Conservation (phyloP, 352 stramenopile genomes). For the Phytophthora kernoviae region DNA sequence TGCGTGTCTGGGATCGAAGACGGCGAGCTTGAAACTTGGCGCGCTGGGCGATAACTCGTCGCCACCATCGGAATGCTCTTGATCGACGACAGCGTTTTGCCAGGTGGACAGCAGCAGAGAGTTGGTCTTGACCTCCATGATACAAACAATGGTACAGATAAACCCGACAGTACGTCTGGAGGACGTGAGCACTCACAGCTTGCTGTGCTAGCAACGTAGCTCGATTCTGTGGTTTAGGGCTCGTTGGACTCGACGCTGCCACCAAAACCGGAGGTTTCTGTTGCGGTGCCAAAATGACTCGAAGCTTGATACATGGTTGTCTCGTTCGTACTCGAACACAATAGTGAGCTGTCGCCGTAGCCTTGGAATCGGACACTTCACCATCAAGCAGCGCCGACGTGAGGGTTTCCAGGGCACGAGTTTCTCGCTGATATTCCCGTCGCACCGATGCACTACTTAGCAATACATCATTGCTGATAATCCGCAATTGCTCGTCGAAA, state of each 20-base stretch:
- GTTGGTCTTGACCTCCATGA: constrained; percentile 18
- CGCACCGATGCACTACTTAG: constrained; percentile 15
- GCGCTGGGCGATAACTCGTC: constrained; percentile 16
- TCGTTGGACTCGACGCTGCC: neutral
- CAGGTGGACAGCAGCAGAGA: constrained; percentile 21
- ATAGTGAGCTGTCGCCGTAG: neutral
- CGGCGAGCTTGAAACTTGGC: constrained; percentile 20
- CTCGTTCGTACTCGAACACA: constrained; percentile 11
- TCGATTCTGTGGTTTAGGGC: constrained; percentile 18
- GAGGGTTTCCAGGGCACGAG: constrained; percentile 24
- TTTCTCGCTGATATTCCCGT: constrained; percentile 27
- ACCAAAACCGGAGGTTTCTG: neutral
- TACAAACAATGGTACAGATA: constrained; percentile 34
- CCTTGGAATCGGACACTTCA: neutral
- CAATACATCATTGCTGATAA: constrained; percentile 17
- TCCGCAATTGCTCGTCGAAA: constrained; percentile 28
- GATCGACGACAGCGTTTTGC: constrained; percentile 13
- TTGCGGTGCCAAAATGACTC: neutral
- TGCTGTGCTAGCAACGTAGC: constrained; percentile 16
- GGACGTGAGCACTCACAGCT: constrained; percentile 22
- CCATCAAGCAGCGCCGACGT: constrained; percentile 18
- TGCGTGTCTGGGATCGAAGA: constrained; percentile 13
- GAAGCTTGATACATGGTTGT: constrained; percentile 22
- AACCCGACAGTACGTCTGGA: constrained; percentile 29
- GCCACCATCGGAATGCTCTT: constrained; percentile 21